phyloP scores from a whole-genome alignment of 257 asterid genomes.

The Cordia subcordata region DNA sequence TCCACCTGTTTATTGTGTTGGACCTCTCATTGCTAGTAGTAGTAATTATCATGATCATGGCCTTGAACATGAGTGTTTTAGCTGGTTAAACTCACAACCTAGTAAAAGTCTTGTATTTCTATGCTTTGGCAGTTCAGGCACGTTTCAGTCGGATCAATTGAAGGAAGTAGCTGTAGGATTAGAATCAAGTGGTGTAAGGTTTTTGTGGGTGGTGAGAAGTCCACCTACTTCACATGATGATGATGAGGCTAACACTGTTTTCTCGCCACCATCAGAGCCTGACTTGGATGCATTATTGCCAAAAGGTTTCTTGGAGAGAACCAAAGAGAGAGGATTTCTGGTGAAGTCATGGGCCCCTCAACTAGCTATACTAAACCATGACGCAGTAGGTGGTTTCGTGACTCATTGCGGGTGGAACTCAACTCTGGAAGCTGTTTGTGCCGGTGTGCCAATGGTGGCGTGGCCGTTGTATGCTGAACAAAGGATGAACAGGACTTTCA shows the following conservation, averaged over 20 bases:
- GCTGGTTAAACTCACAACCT: slow-evolving; percentile 58
- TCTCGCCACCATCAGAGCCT: slow-evolving; percentile 27
- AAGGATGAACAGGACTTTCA: slow-evolving; percentile 30
- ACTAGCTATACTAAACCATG: slow-evolving; percentile 44
- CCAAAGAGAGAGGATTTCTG: slow-evolving; percentile 36
- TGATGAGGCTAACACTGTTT: slow-evolving; percentile 13
- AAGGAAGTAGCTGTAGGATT: slow-evolving; percentile 43
- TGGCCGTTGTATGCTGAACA: slow-evolving; percentile 81
- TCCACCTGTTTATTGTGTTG: slow-evolving; percentile 57
- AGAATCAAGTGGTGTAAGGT: slow-evolving; percentile 39
- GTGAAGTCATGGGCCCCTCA: slow-evolving; percentile 65
- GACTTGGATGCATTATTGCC: slow-evolving; percentile 43
- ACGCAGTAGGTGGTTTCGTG: slow-evolving; percentile 53
- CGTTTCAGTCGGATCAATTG: slow-evolving; percentile 30
- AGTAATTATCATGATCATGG: too few species aligned
- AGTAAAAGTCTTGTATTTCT: slow-evolving; percentile 43
- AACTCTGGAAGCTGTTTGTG: slow-evolving; percentile 47
- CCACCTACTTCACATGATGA: slow-evolving; percentile 36
- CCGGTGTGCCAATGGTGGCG: slow-evolving; percentile 57
- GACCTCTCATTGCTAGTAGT: slow-evolving; percentile 39
- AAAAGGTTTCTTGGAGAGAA: slow-evolving; percentile 43
- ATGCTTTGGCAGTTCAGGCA: slow-evolving; percentile 64
- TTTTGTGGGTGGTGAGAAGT: slow-evolving; percentile 53
- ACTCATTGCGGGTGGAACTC: slow-evolving; percentile 76
- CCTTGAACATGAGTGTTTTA: slow-evolving; percentile 34